Evolutionary conservation across 257 asterid species (phyloP).

Genomic region (Solanum dulcamara): DNA sequence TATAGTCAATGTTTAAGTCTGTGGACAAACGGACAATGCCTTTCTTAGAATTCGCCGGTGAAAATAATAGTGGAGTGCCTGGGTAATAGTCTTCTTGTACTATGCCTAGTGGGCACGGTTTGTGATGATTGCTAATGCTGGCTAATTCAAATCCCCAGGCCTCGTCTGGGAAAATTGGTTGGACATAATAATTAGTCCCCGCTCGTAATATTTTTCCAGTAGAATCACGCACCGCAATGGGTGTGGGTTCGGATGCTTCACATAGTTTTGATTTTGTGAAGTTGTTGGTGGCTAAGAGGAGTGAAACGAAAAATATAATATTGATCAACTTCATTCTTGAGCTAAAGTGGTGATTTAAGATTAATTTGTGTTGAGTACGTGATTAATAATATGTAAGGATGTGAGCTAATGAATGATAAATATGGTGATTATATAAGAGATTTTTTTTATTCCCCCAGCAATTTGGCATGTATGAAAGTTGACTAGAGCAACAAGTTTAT

Average conservation of each 20-base stretch:
- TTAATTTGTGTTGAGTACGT: neutral
- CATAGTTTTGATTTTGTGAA: neutral
- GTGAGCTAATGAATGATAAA: neutral
- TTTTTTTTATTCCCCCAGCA: neutral
- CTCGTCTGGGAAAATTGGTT: neutral
- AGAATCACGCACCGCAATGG: neutral
- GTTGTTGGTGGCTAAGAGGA: neutral
- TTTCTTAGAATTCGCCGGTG: neutral
- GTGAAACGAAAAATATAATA: neutral
- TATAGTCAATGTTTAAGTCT: neutral
- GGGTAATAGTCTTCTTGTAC: neutral
- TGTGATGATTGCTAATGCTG: neutral
- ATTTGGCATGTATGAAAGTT: neutral
- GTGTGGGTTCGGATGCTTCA: neutral
- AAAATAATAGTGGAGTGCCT: neutral
- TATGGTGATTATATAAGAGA: neutral
- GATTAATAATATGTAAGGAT: neutral
- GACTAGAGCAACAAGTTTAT: neutral
- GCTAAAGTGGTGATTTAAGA: neutral
- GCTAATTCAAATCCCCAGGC: neutral
- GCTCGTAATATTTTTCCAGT: neutral
- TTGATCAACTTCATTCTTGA: neutral
- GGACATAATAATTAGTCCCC: neutral
- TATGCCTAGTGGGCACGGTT: neutral
- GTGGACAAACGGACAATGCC: neutral